Percentiles rank a stretch among this genome's conserved stretches.
Conservation (phyloP, 768 basidiomycete species). For the Psilocybe sp. region DNA sequence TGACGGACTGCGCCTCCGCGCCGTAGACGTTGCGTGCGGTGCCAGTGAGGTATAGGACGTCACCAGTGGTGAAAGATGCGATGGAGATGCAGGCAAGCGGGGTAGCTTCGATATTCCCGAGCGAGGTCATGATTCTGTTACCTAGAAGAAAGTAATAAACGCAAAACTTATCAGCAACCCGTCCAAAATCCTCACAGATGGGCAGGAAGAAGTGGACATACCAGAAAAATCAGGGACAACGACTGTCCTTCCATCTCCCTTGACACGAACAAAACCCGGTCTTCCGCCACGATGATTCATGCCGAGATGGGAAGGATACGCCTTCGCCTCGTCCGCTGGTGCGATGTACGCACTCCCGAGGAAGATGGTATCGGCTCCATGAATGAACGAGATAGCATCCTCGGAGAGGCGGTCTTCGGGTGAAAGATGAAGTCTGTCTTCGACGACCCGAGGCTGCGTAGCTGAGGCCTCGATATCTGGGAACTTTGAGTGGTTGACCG, state of each 20-base stretch:
- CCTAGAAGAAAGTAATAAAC: no score
- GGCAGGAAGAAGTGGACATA: conserved; percentile 17
- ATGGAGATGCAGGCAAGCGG: conserved; percentile 59
- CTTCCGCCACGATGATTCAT: conserved; percentile 65
- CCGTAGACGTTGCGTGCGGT: conserved; percentile 48
- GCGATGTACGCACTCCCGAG: conserved; percentile 52
- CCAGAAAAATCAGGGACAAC: conserved; percentile 63
- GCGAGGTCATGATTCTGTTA: conserved; percentile 60
- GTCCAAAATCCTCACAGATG: no score
- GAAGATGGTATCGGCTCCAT: conserved; percentile 50
- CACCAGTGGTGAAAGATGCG: conserved; percentile 48
- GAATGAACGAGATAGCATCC: conserved; percentile 46
- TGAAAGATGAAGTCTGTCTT: conserved; percentile 31
- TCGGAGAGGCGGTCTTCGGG: conserved; percentile 42
- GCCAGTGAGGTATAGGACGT: conserved; percentile 64
- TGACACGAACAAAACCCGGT: conserved; percentile 61
- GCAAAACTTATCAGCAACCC: no score
- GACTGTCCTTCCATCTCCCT: conserved; percentile 52
- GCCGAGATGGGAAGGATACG: conserved; percentile 55
- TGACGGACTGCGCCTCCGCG: conserved; percentile 42
- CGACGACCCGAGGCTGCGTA: conserved; percentile 34
- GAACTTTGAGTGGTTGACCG: conserved; percentile 18
- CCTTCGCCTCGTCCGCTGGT: conserved; percentile 28
- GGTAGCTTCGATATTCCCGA: conserved; percentile 59
- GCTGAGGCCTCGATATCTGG: conserved; percentile 11